Evolutionary conservation across 2,329 filamentous ascomycete species (phyloP).

Genomic region (Colletotrichum euphorbiae): DNA sequence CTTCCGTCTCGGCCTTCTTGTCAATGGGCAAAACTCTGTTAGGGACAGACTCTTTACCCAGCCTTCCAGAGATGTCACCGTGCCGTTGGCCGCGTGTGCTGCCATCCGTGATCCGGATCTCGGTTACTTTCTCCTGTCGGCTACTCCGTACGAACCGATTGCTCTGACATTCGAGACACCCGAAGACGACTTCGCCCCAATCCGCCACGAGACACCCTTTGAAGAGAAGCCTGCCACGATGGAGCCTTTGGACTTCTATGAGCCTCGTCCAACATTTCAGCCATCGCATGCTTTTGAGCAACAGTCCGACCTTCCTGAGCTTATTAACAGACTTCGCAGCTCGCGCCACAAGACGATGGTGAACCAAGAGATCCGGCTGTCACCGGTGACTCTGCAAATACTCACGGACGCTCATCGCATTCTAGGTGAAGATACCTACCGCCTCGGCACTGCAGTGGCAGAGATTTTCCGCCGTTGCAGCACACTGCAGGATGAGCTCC

Average conservation of each 20-base stretch:
- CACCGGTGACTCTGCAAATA: conserved; percentile 76
- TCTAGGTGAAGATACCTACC: conserved; percentile 75
- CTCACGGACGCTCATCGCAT: conserved; percentile 80
- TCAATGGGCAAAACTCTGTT: conserved; percentile 66
- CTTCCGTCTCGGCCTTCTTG: conserved; percentile 70
- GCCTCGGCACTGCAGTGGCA: conserved; percentile 75
- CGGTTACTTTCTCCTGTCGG: conserved; percentile 72
- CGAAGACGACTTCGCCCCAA: conserved; percentile 61
- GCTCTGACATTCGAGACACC: conserved; percentile 70
- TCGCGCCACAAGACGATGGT: conserved; percentile 71
- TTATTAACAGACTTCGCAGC: conserved; percentile 68
- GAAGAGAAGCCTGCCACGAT: conserved; percentile 57
- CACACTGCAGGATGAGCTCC: conserved; percentile 74
- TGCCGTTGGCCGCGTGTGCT: conserved; percentile 65
- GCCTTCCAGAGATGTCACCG: conserved; percentile 56
- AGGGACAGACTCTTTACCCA: conserved; percentile 70
- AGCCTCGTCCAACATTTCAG: conserved; percentile 75
- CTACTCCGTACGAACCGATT: conserved; percentile 68
- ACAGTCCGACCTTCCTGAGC: conserved; percentile 64
- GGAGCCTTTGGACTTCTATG: conserved; percentile 65
- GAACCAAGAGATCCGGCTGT: conserved; percentile 76
- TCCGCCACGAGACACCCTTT: conserved; percentile 56
- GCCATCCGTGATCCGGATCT: conserved; percentile 71
- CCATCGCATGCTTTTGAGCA: conserved; percentile 71
- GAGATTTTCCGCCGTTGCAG: conserved; percentile 80